These are phyloP conservation scores for Haematococcus lacustris DNA, from an alignment of 139 green algal genomes.

Conservation along the genomic window DNA sequence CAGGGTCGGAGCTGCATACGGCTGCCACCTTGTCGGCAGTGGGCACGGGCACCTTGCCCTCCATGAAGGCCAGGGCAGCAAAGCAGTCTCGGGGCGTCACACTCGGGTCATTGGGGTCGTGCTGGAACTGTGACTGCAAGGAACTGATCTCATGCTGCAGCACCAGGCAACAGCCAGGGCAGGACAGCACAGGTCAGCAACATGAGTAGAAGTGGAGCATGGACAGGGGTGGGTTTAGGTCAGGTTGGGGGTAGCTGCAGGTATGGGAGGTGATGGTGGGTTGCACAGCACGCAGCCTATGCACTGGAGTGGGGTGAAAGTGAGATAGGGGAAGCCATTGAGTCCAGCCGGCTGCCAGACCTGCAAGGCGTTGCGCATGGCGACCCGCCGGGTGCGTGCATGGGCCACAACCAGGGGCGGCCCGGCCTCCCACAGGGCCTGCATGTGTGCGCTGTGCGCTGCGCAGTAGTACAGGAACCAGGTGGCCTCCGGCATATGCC, in stretches of 20 bases:
- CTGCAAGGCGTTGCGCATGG: constrained; percentile 27
- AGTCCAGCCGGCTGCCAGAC: too few species aligned
- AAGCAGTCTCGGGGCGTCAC: not conserved
- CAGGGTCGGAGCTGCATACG: not conserved
- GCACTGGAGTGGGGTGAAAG: too few species aligned
- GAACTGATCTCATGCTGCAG: constrained; percentile 21
- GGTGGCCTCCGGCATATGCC: constrained; percentile 70
- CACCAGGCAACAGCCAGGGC: too few species aligned
- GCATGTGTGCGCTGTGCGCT: not conserved
- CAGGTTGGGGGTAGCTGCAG: too few species aligned
- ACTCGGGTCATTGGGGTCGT: constrained; percentile 8
- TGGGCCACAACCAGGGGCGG: constrained; percentile 4
- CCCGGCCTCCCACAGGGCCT: constrained; percentile 25
- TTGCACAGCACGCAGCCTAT: too few species aligned
- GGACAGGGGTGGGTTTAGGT: too few species aligned
- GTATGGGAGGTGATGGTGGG: too few species aligned
- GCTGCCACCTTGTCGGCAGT: not conserved
- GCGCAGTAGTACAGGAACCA: constrained; percentile 71
- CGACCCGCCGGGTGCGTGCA: constrained; percentile 16
- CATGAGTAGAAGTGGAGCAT: too few species aligned
- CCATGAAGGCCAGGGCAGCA: not conserved
- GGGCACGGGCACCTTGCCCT: constrained; percentile 2
- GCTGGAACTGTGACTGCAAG: constrained; percentile 22
- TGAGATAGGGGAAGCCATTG: too few species aligned
- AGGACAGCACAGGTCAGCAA: too few species aligned